phyloP scores from a whole-genome alignment of 2,329 filamentous ascomycete genomes.

The Chaetomium sp. region DNA sequence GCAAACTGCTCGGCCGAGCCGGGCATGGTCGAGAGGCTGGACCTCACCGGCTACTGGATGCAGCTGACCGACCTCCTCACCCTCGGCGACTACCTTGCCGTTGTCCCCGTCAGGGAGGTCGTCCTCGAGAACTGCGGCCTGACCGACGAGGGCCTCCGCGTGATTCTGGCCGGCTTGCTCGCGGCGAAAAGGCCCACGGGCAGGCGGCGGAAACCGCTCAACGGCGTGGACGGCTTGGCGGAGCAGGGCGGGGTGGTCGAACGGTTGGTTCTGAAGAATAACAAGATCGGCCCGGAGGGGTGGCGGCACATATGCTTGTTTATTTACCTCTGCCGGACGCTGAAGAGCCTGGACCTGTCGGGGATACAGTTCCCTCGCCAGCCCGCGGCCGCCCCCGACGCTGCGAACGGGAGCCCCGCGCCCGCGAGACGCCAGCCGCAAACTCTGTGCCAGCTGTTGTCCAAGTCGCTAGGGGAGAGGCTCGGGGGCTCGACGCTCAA shows the following conservation, averaged over 20 bases:
- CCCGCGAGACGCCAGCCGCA: constrained; percentile 32
- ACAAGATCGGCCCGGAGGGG: constrained; percentile 82
- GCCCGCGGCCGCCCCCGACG: constrained; percentile 20
- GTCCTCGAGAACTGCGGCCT: constrained; percentile 85
- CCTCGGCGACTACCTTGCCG: constrained; percentile 87
- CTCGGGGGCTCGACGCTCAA: constrained; percentile 76
- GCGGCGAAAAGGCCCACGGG: constrained; percentile 71
- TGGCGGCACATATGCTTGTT: constrained; percentile 93
- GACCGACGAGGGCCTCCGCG: constrained; percentile 81
- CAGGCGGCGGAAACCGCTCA: constrained; percentile 52
- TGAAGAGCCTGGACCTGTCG: constrained; percentile 85
- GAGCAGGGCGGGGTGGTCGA: constrained; percentile 75
- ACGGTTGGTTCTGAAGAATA: constrained; percentile 85
- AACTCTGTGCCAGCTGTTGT: constrained; percentile 67
- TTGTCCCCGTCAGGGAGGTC: constrained; percentile 87
- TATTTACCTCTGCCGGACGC: constrained; percentile 82
- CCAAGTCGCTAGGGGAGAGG: constrained; percentile 74
- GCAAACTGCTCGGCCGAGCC: constrained; percentile 66
- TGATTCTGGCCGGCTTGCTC: constrained; percentile 82
- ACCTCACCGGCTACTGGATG: constrained; percentile 82
- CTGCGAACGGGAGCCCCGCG: constrained; percentile 14
- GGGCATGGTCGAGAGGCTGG: constrained; percentile 79
- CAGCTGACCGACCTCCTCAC: constrained; percentile 83
- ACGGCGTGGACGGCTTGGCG: constrained; percentile 43
- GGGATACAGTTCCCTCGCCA: constrained; percentile 72